Evolutionary conservation across 2,329 filamentous ascomycete species (phyloP).

Genomic region (Colletotrichum caudatum): DNA sequence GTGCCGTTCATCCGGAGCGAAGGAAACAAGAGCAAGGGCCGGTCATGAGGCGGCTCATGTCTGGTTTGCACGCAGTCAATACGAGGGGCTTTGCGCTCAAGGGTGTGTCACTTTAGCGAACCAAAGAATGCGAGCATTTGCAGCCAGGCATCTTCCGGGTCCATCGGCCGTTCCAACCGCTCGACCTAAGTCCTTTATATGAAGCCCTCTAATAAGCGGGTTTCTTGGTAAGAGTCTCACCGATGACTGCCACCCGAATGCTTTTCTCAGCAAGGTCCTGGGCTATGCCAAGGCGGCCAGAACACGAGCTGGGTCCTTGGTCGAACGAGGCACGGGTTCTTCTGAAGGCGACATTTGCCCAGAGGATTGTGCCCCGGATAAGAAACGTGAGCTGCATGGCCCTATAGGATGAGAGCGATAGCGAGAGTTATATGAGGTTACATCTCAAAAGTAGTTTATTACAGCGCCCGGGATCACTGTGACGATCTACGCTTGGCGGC

Average conservation of each 20-base stretch:
- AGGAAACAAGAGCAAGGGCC: conserved; percentile 40
- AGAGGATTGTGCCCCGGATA: neutral
- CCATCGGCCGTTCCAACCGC: no score
- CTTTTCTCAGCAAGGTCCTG: neutral
- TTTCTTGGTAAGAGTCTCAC: neutral
- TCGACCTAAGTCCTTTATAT: neutral
- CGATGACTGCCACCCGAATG: neutral
- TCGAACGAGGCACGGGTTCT: neutral
- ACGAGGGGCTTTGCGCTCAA: neutral
- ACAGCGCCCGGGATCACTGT: neutral
- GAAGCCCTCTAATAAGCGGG: neutral
- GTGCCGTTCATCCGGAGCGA: conserved; percentile 57
- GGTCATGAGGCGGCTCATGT: neutral
- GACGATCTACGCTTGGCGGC: neutral
- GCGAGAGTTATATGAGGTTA: conserved; percentile 16
- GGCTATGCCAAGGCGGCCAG: conserved; percentile 22
- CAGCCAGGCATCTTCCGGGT: neutral
- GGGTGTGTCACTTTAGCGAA: neutral
- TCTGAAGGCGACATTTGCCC: neutral
- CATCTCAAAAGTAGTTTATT: conserved; percentile 18
- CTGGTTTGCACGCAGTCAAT: neutral
- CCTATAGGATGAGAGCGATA: conserved; percentile 23
- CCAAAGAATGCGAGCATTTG: neutral
- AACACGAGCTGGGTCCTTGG: conserved; percentile 5
- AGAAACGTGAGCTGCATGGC: neutral